Evolutionary conservation across 2,329 filamentous ascomycete species (phyloP).

Genomic region (Chrysosporium queenslandicum): DNA sequence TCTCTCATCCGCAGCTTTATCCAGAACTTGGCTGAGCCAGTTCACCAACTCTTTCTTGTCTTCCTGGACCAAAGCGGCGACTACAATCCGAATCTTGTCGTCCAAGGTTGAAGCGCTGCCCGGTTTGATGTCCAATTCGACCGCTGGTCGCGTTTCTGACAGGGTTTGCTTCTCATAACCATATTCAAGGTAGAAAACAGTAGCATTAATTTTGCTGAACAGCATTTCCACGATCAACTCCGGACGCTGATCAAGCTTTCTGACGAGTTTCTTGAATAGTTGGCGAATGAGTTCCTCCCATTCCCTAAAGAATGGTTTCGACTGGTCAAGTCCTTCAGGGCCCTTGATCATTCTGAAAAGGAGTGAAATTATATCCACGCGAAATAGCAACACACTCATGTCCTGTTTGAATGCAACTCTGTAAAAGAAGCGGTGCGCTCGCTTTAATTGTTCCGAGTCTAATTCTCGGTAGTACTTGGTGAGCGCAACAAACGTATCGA

Average conservation of each 20-base stretch:
- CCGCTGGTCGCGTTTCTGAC: constrained; percentile 58
- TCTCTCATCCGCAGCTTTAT: constrained; percentile 59
- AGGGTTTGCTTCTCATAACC: constrained; percentile 73
- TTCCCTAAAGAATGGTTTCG: constrained; percentile 62
- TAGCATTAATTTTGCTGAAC: constrained; percentile 82
- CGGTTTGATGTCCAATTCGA: constrained; percentile 72
- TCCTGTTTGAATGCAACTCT: constrained; percentile 92
- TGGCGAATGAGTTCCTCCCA: constrained; percentile 87
- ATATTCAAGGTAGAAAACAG: constrained; percentile 78
- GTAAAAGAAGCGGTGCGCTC: constrained; percentile 88
- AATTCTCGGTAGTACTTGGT: constrained; percentile 73
- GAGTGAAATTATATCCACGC: constrained; percentile 79
- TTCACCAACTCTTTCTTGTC: constrained; percentile 63
- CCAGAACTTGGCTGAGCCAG: constrained; percentile 69
- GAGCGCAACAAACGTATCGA: constrained; percentile 81
- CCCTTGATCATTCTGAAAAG: constrained; percentile 90
- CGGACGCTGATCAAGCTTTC: constrained; percentile 75
- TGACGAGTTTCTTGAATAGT: constrained; percentile 68
- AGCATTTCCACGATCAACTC: constrained; percentile 83
- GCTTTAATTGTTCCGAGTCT: constrained; percentile 68
- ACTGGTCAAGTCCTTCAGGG: constrained; percentile 61
- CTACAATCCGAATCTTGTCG: constrained; percentile 67
- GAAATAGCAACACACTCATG: constrained; percentile 75
- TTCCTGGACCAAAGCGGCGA: constrained; percentile 69
- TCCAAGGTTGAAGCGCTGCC: constrained; percentile 53